Conservation (phyloP, 495 filamentous ascomycete species). For the Hypoxylon lienhwacheense region DNA sequence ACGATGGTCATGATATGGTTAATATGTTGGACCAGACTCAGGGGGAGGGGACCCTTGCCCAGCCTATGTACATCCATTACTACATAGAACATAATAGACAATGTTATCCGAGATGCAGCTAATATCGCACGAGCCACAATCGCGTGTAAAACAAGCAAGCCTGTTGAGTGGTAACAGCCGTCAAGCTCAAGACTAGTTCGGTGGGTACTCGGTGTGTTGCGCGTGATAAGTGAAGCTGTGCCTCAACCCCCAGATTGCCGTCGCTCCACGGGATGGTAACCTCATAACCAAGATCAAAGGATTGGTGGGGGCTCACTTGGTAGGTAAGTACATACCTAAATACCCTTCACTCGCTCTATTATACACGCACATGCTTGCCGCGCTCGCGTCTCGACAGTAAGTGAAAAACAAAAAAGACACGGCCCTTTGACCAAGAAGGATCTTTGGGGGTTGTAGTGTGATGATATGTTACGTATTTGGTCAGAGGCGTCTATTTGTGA, state of each 20-base stretch:
- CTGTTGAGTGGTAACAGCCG: conserved; percentile 17
- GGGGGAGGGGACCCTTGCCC: conserved; percentile 17
- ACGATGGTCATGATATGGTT: conserved; percentile 49
- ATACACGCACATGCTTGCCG: conserved; percentile 22
- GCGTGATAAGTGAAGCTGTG: conserved; percentile 18
- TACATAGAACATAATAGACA: no score
- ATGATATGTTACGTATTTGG: neutral
- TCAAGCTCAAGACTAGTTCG: conserved; percentile 20
- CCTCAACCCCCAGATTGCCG: conserved; percentile 30
- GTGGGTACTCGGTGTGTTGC: conserved; percentile 36
- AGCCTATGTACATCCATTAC: no score
- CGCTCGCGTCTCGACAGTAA: conserved; percentile 36
- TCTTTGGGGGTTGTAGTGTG: conserved; percentile 20
- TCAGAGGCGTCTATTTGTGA: conserved; percentile 26
- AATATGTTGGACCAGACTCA: conserved; percentile 45
- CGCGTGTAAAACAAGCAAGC: conserved; percentile 24
- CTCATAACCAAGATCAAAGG: conserved; percentile 39
- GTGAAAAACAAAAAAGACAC: no score
- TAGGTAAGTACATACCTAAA: no score
- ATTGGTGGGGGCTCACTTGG: conserved; percentile 36
- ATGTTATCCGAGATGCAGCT: conserved; percentile 35
- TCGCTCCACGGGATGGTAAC: conserved; percentile 40
- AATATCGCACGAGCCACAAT: conserved; percentile 27
- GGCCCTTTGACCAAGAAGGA: conserved; percentile 21
- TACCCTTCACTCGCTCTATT: no score